Percentiles rank a stretch among this genome's conserved stretches.
Conservation (phyloP, 1,139 yeast species). For the Scheffersomyces cryptocercus region DNA sequence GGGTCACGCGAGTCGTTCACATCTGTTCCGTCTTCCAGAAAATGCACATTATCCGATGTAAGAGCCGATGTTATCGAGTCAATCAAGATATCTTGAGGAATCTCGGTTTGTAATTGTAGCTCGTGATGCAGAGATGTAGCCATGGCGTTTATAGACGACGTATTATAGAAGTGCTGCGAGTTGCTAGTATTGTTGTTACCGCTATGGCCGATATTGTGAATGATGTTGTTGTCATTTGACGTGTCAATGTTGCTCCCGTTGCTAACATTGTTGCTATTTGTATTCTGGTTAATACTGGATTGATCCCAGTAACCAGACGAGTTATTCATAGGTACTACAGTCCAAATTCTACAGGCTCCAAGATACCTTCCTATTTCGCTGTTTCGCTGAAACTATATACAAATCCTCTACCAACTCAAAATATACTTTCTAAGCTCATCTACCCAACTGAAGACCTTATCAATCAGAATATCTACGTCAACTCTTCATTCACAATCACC, state of each 20-base stretch:
- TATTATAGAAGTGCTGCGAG: background rate
- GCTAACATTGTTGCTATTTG: background rate
- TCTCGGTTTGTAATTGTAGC: conserved; percentile 33
- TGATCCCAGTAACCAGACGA: conserved; percentile 33
- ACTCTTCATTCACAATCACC: no score
- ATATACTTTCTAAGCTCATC: no score
- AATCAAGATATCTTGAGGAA: conserved; percentile 36
- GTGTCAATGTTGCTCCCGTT: background rate
- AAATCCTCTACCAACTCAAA: no score
- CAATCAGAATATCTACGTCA: no score
- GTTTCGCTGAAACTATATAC: no score
- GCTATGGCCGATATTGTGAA: background rate
- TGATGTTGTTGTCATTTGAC: background rate
- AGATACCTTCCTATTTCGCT: no score
- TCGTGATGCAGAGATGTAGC: conserved; percentile 23
- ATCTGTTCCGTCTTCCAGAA: background rate
- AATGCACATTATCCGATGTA: conserved; percentile 4
- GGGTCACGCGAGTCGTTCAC: background rate
- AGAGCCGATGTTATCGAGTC: conserved; percentile 31
- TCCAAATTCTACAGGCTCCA: no score
- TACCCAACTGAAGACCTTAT: no score
- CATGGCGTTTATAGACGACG: conserved; percentile 5
- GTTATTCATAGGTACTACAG: conserved; percentile 16
- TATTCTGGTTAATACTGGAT: conserved; percentile 8
- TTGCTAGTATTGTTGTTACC: background rate